phyloP scores from a whole-genome alignment of 345 rosid genomes.

The Cochlearia excelsa region DNA sequence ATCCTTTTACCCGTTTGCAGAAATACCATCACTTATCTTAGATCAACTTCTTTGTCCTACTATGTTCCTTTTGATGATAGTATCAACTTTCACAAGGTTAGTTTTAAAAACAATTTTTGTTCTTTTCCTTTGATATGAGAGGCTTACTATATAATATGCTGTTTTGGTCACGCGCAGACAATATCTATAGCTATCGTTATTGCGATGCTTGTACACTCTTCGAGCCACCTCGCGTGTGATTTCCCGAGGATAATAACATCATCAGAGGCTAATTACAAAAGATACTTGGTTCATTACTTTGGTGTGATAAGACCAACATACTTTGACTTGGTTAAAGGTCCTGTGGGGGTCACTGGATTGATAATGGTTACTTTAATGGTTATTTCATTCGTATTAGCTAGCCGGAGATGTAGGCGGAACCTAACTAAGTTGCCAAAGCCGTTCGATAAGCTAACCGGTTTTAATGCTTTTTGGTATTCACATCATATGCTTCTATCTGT shows the following conservation, averaged over 20 bases:
- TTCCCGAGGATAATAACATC: slow-evolving; percentile 66
- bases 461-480: slow-evolving; percentile 97
- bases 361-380: slow-evolving; percentile 71
- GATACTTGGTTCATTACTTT: slow-evolving; percentile 45
- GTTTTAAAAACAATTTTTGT: background rate
- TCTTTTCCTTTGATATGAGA: background rate
- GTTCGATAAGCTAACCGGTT: slow-evolving; percentile 87
- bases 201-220: slow-evolving; percentile 74
- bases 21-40: slow-evolving; percentile 80
- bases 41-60: slow-evolving; percentile 70
- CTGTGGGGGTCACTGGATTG: slow-evolving; percentile 78
- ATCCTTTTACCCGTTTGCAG: slow-evolving; percentile 64
- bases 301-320: slow-evolving; percentile 63
- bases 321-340: slow-evolving; percentile 54
- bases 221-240: slow-evolving; percentile 84
- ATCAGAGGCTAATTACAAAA: slow-evolving; percentile 29
- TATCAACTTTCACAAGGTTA: slow-evolving; percentile 92
- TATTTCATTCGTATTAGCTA: slow-evolving; percentile 83
- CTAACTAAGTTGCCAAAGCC: slow-evolving; percentile 79
- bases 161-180: slow-evolving; percentile 15
- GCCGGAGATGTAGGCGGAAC: slow-evolving; percentile 69
- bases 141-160: background rate
- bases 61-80: slow-evolving; percentile 84
- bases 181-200: slow-evolving; percentile 36
- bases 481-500: slow-evolving; percentile 79